phyloP scores from a whole-genome alignment of 192 early-diverging fungal genomes.

The Coemansia sp. region DNA sequence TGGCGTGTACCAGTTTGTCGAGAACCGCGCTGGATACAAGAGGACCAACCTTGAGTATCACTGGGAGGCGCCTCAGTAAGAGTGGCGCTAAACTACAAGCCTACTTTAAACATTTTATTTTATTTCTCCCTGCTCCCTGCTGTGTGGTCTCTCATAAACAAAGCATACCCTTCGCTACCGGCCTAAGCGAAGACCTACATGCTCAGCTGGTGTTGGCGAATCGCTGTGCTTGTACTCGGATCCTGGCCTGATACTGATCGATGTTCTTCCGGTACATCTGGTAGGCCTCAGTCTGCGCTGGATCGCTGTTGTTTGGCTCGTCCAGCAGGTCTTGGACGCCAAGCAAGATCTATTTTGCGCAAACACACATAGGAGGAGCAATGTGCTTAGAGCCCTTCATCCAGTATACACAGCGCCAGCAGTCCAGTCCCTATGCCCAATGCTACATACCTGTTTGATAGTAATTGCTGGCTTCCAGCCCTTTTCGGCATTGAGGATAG shows the following conservation, averaged over 20 bases:
- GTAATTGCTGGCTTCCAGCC: slow-evolving; percentile 96
- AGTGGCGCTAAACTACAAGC: neutral
- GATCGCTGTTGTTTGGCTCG: slow-evolving; percentile 89
- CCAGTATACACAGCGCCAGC: neutral
- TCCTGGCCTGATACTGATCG: slow-evolving; percentile 58
- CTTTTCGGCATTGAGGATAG: slow-evolving; percentile 95
- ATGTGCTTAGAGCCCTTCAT: too few species aligned
- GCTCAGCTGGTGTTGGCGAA: slow-evolving; percentile 18
- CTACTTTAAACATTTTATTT: neutral
- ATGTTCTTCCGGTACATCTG: slow-evolving; percentile 56
- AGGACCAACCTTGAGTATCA: slow-evolving; percentile 39
- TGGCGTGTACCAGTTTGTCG: slow-evolving; percentile 67
- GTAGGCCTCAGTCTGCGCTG: slow-evolving; percentile 65
- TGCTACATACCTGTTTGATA: slow-evolving; percentile 74
- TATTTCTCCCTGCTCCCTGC: slow-evolving; percentile 4
- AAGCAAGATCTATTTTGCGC: slow-evolving; percentile 71
- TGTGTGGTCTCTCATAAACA: neutral
- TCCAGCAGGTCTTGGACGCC: slow-evolving; percentile 92
- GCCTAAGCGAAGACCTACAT: neutral
- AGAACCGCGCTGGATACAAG: slow-evolving; percentile 43
- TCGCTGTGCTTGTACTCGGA: slow-evolving; percentile 63
- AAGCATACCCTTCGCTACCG: neutral
- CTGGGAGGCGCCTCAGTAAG: slow-evolving; percentile 44
- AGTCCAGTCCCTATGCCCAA: neutral
- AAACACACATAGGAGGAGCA: too few species aligned